Base-by-base conservation (phyloP, 306 rosid species). In the Neltuma alba region DNA sequence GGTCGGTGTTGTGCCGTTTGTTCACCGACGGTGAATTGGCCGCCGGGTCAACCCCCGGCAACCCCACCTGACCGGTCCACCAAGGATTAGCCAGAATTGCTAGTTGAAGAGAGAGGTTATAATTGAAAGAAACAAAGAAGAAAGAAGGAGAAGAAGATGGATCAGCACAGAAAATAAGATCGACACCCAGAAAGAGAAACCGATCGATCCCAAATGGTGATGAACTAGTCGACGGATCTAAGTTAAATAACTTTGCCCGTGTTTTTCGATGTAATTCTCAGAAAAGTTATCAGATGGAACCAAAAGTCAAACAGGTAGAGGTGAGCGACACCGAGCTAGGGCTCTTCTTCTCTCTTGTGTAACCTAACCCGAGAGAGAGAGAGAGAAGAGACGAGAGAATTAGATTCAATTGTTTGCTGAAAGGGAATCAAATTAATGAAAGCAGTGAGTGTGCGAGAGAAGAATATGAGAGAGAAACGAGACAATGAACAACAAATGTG, bases 1-100 rank as follows among this genome's bases (percentile, higher is more conserved):
- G 84, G 77, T 91, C 91, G 20, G 83, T 79, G 79, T 81, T 61
- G 30, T 86, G 88, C 57, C 66, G 89, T 81, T 91, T 92, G 84
- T 45, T 83, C 9, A 83, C 38, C 27, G 69, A 50, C 1, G 94
- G 80, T 14, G 99, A 88, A 78, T 91, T 88, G 82, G 83, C 84
- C 25, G 87, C 90, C 78, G 85, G 89, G 88, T 91, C 99, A 70
- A 90, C 84, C 18, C 92, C 98, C 76, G 91, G 84, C 82, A 91
- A 77, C 86, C 97, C 97, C 65, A 89, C 91, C 85, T 86, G 95
- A 36, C 83, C 82, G 11, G 92, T 84, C 99, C 99, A 95, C 99
- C 99, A 95, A 52, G 98, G 99, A 77, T 91, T 95, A 76, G 99
- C 97, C 99, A 95, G 90, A 79, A 6, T 83, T 84, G 84, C 75